Percentiles rank a stretch among this genome's conserved stretches.
Conservation (phyloP, 2,329 filamentous ascomycete genomes). For the Fusarium sp. region DNA sequence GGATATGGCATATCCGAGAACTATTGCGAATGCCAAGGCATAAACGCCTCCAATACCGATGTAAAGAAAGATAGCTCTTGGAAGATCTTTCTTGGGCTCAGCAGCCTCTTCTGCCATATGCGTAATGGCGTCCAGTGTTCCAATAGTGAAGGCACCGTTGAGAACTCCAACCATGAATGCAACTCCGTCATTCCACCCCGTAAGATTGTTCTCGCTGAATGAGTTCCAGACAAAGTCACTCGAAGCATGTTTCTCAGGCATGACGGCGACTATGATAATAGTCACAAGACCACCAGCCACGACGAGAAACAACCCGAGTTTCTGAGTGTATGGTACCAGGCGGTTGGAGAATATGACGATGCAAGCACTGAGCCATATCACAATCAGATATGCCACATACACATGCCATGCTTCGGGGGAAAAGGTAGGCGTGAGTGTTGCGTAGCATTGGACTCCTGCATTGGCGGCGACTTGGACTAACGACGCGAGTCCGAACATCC, state of each 20-base stretch:
- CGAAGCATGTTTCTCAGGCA: conserved; percentile 39
- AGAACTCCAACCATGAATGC: conserved; percentile 44
- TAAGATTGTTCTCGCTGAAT: conserved; percentile 43
- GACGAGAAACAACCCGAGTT: conserved; percentile 41
- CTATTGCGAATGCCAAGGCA: conserved; percentile 38
- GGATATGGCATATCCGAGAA: conserved; percentile 43
- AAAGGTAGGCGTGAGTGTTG: conserved; percentile 32
- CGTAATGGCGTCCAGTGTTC: conserved; percentile 42
- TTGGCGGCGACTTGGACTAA: conserved; percentile 44
- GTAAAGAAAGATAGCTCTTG: conserved; percentile 42
- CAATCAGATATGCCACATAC: conserved; percentile 39
- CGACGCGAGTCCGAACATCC: conserved; percentile 47
- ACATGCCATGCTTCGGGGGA: conserved; percentile 40
- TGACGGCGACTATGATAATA: conserved; percentile 39
- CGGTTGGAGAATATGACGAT: conserved; percentile 43
- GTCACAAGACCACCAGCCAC: conserved; percentile 41
- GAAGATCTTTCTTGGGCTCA: conserved; percentile 33
- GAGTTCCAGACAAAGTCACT: conserved; percentile 42
- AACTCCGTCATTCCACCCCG: conserved; percentile 43
- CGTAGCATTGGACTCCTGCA: conserved; percentile 41
- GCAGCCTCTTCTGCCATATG: conserved; percentile 46
- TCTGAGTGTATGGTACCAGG: conserved; percentile 42
- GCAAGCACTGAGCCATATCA: conserved; percentile 39
- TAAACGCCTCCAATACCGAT: conserved; percentile 43
- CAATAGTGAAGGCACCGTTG: conserved; percentile 45